Evolutionary conservation across 352 stramenopile species (phyloP), one percentile per base, ranked within the genome.

Genomic region (Globisporangium nagaii): DNA sequence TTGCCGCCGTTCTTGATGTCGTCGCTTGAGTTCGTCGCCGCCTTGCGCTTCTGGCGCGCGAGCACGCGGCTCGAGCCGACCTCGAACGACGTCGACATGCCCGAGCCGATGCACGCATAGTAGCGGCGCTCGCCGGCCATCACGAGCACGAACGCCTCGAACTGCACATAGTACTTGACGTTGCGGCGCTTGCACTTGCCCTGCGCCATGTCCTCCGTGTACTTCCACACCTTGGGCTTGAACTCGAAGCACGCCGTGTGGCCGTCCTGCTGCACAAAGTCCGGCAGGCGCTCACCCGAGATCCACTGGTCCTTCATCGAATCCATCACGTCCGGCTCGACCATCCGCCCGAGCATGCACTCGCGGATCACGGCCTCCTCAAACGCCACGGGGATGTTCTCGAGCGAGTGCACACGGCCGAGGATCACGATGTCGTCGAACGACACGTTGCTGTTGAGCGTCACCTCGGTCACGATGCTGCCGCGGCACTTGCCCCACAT

Each of bases 191-290:
- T 93, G 71, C 81, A 92, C 66, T 91, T 91, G 71, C 80, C 84
- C 47, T 90, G 83, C n/a, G 80, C 70, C 84, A 93, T 91, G 54
- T 93, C 84, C 30, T 93, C 84, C 42, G 67, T 86, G 77, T 93
- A 93, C 65, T 93, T 93, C 84, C 84, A 93, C 2, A 93, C 84
- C 65, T 93, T 93, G 20, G 84, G 84, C 68, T 93, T 93, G 67
- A 93, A 93, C 65, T 91, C 81, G 53, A 86, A 93, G 63, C 77
- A 86, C 30, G 84, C 79, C 17, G 84, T 70, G 65, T 88, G 77
- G 39, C 53, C 55, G 20, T 86, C 76, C 51, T 88, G 83, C 59
- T 90, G 79, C 37, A 89, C 78, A 71, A 93, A 93, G 62, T 91
- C 75, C n/a, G 84, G 79, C 7, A 91, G 66, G 2, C 78, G 77